Conservation (phyloP, 495 filamentous ascomycete species). For the Penicillium herquei region DNA sequence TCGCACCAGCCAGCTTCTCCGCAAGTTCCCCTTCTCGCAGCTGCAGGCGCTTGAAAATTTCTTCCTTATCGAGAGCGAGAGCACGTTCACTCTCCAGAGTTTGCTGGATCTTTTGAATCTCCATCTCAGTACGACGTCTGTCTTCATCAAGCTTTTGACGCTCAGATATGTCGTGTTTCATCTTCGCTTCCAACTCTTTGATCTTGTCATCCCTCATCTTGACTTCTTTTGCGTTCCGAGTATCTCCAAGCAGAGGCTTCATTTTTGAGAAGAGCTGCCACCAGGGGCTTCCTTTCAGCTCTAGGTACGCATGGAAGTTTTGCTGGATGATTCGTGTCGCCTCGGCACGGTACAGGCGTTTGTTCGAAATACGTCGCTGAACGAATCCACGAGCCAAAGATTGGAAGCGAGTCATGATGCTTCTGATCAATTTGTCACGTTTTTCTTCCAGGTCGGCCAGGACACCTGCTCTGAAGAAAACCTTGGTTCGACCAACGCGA, state of each 20-base stretch:
- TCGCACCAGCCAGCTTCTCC: conserved; percentile 89
- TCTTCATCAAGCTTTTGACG: conserved; percentile 88
- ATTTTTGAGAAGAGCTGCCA: conserved; percentile 95
- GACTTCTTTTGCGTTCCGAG: conserved; percentile 83
- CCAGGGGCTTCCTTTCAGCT: conserved; percentile 91
- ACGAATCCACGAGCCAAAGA: conserved; percentile 86
- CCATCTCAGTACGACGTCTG: conserved; percentile 77
- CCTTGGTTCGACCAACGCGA: conserved; percentile 93
- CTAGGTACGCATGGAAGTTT: conserved; percentile 85
- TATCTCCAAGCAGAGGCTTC: conserved; percentile 91
- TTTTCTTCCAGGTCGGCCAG: conserved; percentile 96
- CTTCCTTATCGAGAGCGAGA: conserved; percentile 93
- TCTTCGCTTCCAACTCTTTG: conserved; percentile 75
- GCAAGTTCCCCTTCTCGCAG: conserved; percentile 80
- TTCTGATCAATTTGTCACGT: conserved; percentile 84
- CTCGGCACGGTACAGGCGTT: conserved; percentile 89
- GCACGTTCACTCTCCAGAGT: conserved; percentile 93
- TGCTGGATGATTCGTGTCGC: conserved; percentile 92
- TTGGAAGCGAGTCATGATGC: conserved; percentile 93
- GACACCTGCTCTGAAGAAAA: conserved; percentile 97
- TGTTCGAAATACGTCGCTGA: conserved; percentile 82
- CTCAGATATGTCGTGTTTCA: conserved; percentile 71
- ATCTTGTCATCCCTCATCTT: conserved; percentile 95
- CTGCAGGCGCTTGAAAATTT: conserved; percentile 95
- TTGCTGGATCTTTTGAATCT: conserved; percentile 85